Conservation (phyloP, 176 grass and related monocot genomes). For the Paspalum vaginatum region DNA sequence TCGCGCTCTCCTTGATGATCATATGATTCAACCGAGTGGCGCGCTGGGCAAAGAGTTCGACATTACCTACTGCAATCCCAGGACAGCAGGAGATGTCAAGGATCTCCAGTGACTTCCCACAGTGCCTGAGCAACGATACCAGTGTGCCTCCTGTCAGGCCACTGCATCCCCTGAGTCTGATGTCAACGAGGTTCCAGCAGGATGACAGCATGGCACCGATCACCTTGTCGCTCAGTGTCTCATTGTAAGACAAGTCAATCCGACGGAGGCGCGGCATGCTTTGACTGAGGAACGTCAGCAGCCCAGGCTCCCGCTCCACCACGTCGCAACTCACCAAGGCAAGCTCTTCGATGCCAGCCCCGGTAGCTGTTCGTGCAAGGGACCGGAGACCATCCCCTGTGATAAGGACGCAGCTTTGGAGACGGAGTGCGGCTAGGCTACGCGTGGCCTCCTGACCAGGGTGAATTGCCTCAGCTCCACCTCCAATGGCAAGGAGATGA, state of each 20-base stretch:
- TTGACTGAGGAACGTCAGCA: constrained; percentile 84
- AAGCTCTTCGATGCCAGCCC: constrained; percentile 74
- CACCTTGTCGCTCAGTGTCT: constrained; percentile 73
- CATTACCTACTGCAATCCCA: constrained; percentile 39
- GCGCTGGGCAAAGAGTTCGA: constrained; percentile 57
- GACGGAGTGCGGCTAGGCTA: constrained; percentile 58
- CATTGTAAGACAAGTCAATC: constrained; percentile 88
- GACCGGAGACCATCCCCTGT: constrained; percentile 86
- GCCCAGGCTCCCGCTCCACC: constrained; percentile 69
- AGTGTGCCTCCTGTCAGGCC: constrained; percentile 52
- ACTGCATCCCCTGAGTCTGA: constrained; percentile 76
- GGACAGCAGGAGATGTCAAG: constrained; percentile 71
- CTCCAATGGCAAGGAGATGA: constrained; percentile 75
- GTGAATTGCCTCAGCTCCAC: constrained; percentile 34
- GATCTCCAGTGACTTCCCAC: constrained; percentile 59
- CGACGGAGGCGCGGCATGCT: constrained; percentile 69
- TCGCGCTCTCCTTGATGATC: constrained; percentile 59
- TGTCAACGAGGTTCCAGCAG: constrained; percentile 69
- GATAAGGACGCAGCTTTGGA: constrained; percentile 91
- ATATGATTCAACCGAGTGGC: constrained; percentile 55
- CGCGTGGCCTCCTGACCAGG: background rate
- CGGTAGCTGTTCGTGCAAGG: constrained; percentile 61
- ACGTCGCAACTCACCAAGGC: constrained; percentile 88
- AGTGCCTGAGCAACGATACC: constrained; percentile 60
- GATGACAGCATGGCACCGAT: constrained; percentile 82